phyloP scores from a whole-genome alignment of 2,329 filamentous ascomycete species.

The Didymella arachidicola region DNA sequence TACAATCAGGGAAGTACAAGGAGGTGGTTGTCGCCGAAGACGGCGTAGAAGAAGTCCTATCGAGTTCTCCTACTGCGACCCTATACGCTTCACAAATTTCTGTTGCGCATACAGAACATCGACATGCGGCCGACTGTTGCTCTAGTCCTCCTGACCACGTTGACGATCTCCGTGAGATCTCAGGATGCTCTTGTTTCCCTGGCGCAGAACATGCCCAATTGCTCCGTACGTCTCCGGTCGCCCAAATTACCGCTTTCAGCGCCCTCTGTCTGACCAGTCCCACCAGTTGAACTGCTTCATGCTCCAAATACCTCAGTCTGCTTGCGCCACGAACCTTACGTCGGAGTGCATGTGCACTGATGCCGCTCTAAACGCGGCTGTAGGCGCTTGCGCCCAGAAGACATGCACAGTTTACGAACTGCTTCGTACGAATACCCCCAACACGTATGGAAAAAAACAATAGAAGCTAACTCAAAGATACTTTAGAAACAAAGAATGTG shows the following conservation, averaged over 20 bases:
- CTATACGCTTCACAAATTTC: not conserved
- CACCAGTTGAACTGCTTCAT: constrained; percentile 31
- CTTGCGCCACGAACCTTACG: constrained; percentile 49
- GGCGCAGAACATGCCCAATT: constrained; percentile 26
- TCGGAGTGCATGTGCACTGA: constrained; percentile 52
- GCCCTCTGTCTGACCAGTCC: constrained; percentile 8
- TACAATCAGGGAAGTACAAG: constrained; percentile 4
- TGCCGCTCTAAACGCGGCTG: constrained; percentile 38
- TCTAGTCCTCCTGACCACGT: constrained; percentile 13
- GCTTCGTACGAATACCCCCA: constrained; percentile 30
- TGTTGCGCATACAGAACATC: not conserved
- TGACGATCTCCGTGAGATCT: constrained; percentile 20
- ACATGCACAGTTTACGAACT: constrained; percentile 50
- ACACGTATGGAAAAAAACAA: not conserved
- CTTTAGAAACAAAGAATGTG: constrained; percentile 49
- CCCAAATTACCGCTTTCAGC: not conserved
- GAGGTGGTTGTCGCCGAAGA: not conserved
- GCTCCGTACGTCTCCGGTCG: constrained; percentile 25
- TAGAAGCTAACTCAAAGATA: not conserved
- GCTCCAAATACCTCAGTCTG: constrained; percentile 43
- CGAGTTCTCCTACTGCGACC: not conserved
- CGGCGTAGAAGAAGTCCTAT: not conserved
- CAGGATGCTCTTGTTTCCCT: constrained; percentile 24
- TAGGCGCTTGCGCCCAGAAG: constrained; percentile 47
- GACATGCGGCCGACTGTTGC: constrained; percentile 18